Evolutionary conservation across 225 moss, liverwort and hornwort genomes (phyloP), one percentile per base, ranked within the genome.

Genomic region (Polytrichum commune): DNA sequence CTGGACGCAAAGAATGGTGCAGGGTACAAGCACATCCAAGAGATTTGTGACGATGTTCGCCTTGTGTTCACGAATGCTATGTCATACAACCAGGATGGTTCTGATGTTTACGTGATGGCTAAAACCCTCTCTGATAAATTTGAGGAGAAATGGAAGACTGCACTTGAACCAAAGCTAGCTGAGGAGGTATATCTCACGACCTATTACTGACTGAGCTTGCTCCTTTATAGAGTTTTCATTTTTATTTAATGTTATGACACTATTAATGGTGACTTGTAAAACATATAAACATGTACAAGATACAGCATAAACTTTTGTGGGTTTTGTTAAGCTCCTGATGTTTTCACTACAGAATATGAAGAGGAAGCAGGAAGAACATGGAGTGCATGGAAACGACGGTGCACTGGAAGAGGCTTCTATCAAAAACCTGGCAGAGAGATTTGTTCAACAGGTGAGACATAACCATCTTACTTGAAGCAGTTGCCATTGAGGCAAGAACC

Each of bases 81-180:
- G 91, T 77, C 80, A 55, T 98, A 98, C 79, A 98, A 98, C 68
- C 81, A 80, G 75, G 90, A 86, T n/a, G 93, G 95, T 60, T 81
- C 95, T 66, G 95, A 95, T 69, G 98, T 98, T 22, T 84, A 93
- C 64, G 72, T 87, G 71, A 98, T 98, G 98, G 84, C 98, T 29
- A 95, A 93, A 80, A 83, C 95, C 55, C 90, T 98, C 54, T 91
- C 91, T 57, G 95, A 93, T 53, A 98, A 90, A 73, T 95, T 98
- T 72, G 98, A 98, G 81, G 98, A 98, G 78, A 93, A 89, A 68
- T 98, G 95, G 95, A 98, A 87, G 83, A 69, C 90, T 65, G 79
- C 90, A 58, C 60, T 98, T 26, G 95, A 91, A 77, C 92, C 98
- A 24, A 98, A 98, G 81, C 70, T 98, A 71, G 86, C 77, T 32